Evolutionary conservation across 2,329 filamentous ascomycete species (phyloP).

Genomic region (Claviceps sp.): DNA sequence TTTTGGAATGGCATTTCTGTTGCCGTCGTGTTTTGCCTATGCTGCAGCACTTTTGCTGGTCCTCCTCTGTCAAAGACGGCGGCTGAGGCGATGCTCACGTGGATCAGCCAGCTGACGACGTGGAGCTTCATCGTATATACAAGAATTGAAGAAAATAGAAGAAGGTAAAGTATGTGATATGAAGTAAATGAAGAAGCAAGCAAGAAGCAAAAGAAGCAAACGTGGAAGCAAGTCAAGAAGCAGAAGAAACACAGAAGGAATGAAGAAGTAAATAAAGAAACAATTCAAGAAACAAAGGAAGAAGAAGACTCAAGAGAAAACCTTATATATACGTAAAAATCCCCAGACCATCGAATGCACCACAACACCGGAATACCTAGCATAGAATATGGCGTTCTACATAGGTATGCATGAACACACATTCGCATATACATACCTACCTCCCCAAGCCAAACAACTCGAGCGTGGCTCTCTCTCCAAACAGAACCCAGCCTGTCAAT

Average conservation of each 20-base stretch:
- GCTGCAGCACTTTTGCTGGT: not conserved
- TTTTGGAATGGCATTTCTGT: not conserved
- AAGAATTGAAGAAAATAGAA: not conserved
- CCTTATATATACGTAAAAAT: no score
- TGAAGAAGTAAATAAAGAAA: not conserved
- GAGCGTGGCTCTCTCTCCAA: no score
- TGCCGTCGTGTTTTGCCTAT: not conserved
- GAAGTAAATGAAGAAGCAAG: not conserved
- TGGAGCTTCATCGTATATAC: constrained; percentile 1
- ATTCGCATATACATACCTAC: no score
- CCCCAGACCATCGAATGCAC: no score
- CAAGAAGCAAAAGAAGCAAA: not conserved
- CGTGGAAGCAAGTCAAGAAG: no score
- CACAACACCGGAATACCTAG: no score
- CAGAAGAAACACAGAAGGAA: not conserved
- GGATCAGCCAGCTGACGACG: not conserved
- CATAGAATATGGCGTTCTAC: no score
- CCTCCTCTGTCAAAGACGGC: not conserved
- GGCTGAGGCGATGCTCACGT: not conserved
- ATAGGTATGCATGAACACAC: no score
- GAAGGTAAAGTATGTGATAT: not conserved
- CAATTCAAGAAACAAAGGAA: no score
- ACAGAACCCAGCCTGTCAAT: no score
- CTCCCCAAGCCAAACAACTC: no score
- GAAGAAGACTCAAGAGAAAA: no score